Evolutionary conservation across 2,329 filamentous ascomycete genomes (phyloP).

Genomic region (Stemphylium vesicarium): DNA sequence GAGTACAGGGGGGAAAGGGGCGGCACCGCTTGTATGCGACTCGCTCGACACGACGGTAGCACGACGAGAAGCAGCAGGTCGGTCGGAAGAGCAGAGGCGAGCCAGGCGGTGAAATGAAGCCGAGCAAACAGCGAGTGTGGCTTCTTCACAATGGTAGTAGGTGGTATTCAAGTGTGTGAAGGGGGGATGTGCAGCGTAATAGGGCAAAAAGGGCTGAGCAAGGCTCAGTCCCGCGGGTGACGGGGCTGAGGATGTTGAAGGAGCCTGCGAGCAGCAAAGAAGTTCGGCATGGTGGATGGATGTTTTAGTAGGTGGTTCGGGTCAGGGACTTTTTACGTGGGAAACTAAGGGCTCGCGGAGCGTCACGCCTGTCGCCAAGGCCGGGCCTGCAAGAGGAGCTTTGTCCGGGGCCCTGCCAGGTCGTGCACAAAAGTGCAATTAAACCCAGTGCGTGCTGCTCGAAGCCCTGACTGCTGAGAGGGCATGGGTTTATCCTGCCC

Average conservation of each 20-base stretch:
- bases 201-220: slow-evolving; percentile 27
- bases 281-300: slow-evolving; percentile 48
- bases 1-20: neutral
- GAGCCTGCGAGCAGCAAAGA: slow-evolving; percentile 51
- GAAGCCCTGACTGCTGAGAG: too few relatives aligned
- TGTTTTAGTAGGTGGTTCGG: slow-evolving; percentile 43
- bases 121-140: slow-evolving; percentile 32
- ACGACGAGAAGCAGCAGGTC: slow-evolving; percentile 15
- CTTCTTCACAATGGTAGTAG: slow-evolving; percentile 8
- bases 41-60: slow-evolving; percentile 18
- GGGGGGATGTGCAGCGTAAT: slow-evolving; percentile 1
- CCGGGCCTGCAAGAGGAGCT: slow-evolving; percentile 24
- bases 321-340: slow-evolving; percentile 42
- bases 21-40: slow-evolving; percentile 16
- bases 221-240: slow-evolving; percentile 58
- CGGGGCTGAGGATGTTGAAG: slow-evolving; percentile 56
- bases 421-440: slow-evolving; percentile 9
- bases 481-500: too few relatives aligned
- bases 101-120: slow-evolving; percentile 35
- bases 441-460: neutral
- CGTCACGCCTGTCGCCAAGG: slow-evolving; percentile 26
- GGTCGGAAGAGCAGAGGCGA: slow-evolving; percentile 24
- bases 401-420: slow-evolving; percentile 18
- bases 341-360: slow-evolving; percentile 27
- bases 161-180: slow-evolving; percentile 38